Conservation (phyloP, 164 flowering plant genomes). For the Aristolochia fimbriata region DNA sequence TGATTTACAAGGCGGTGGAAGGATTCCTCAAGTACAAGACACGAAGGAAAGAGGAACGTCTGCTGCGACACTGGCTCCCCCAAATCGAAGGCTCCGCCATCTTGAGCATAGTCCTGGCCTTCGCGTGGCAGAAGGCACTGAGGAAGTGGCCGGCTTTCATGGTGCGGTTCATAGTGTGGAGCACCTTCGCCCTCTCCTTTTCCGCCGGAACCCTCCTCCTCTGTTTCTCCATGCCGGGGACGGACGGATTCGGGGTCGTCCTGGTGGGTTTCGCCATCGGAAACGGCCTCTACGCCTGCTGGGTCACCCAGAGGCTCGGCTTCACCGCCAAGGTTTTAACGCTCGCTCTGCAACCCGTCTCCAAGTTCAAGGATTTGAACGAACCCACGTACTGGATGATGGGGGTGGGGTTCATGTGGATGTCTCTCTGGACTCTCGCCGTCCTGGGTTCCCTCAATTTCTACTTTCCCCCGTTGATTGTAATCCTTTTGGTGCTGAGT, state of each 20-base stretch:
- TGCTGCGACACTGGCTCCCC: conserved; percentile 48
- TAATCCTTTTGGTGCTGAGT: conserved; percentile 51
- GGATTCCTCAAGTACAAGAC: conserved; percentile 29
- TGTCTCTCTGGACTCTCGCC: conserved; percentile 72
- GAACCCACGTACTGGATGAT: conserved; percentile 70
- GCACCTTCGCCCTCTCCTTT: conserved; percentile 42
- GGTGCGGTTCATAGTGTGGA: conserved; percentile 68
- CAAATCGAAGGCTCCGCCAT: conserved; percentile 70
- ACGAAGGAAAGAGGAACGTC: conserved; percentile 30
- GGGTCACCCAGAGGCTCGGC: conserved; percentile 51
- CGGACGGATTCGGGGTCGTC: conserved; percentile 57
- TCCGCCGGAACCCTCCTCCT: conserved; percentile 70
- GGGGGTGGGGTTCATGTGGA: conserved; percentile 65
- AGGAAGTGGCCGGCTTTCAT: conserved; percentile 64
- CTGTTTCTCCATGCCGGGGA: conserved; percentile 70
- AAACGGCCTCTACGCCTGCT: conserved; percentile 78
- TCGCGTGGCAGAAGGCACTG: conserved; percentile 68
- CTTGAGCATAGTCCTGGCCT: conserved; percentile 57
- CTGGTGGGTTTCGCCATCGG: conserved; percentile 59
- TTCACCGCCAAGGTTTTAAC: conserved; percentile 43
- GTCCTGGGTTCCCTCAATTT: conserved; percentile 76
- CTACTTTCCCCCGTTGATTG: conserved; percentile 45
- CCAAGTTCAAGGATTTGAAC: conserved; percentile 58
- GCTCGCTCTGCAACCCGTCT: conserved; percentile 52
- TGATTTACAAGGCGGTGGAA: conserved; percentile 51